Base-by-base conservation (phyloP, 2,329 filamentous ascomycete genomes). In the Alternaria consortialis region DNA sequence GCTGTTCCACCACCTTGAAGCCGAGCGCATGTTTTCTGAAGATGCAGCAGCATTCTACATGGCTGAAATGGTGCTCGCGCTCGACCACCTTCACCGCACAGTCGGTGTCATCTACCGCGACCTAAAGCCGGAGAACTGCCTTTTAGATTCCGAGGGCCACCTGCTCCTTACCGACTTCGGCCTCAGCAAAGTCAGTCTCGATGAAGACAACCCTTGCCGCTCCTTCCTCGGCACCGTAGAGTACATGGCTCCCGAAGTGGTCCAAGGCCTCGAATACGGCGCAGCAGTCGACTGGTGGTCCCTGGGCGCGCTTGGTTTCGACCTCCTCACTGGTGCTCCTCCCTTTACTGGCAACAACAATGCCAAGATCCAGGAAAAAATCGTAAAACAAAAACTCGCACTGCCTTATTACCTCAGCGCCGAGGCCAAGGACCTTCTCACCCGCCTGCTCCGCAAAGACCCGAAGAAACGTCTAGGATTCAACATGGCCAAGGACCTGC, bases 221-320 rank as follows among this genome's bases (percentile, higher is more conserved):
- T 97, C 93, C 42, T 91, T 97, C 67, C 88, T 97, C 9, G 95
- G 95, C 52, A 99, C 95, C 0, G 90, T 97, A 60, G 95, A 98
- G 78, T 99, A 99, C 85, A 99, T 99, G 95, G 96, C 95, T 0
- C 95, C 95, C 1, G 95, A 99, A 80, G 91, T 99, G 53, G 88
- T 99, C 62, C 87, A 90, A 64, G 94, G 93, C 63, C 89, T 91
- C 67, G 90, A 92, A 67, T 99, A 99, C 78, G 94, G 94, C 74
- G 94, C 94, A 79, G 90, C 93, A 1, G 96, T 97, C 17, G 95
- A 99, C 81, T 99, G 94, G 94, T 99, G 95, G 95, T 97, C 94
- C 5, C 90, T 99, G 47, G 95, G 96, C 36, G 94, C 94, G 3
- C 86, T 99, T 46, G 93, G 92, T 34, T 97, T 90, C 78, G 95